Percentiles rank a stretch among this genome's conserved stretches.
These are phyloP conservation scores for Rhamnella rubrinervis DNA, from an alignment of 331 rosid genomes.

Conservation along the genomic window DNA sequence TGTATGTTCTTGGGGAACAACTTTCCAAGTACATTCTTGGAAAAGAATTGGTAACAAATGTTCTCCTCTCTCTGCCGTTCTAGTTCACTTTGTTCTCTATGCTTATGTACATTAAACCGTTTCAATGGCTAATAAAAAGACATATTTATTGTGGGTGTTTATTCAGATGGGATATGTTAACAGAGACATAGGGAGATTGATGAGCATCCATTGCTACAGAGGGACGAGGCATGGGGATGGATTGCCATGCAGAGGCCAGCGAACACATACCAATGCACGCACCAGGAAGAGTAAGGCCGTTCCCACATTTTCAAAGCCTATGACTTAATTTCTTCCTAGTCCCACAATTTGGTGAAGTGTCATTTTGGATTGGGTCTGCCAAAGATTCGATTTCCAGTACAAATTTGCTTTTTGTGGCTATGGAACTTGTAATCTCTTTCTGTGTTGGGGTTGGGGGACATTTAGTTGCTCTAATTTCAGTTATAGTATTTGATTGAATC, in stretches of 20 bases:
- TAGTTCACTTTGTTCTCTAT: not conserved
- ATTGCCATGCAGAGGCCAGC: constrained; percentile 81
- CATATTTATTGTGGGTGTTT: not conserved
- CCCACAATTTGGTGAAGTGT: no score
- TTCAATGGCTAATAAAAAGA: no score
- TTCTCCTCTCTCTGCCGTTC: not conserved
- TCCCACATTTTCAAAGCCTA: constrained; percentile 15
- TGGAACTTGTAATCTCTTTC: no score
- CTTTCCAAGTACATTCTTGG: constrained; percentile 66
- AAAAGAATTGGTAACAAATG: constrained; percentile 59
- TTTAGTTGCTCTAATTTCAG: no score
- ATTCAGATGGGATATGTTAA: constrained; percentile 49
- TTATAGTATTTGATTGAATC: no score
- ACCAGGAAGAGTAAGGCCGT: constrained; percentile 49
- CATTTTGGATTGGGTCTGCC: no score
- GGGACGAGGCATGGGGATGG: constrained; percentile 68
- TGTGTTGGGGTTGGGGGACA: no score
- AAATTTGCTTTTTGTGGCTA: no score
- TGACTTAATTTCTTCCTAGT: no score
- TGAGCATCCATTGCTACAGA: constrained; percentile 60
- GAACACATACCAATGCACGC: constrained; percentile 80
- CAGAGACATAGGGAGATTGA: constrained; percentile 57
- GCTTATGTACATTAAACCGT: no score
- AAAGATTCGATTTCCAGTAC: no score
- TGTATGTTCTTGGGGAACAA: constrained; percentile 54